Conservation (phyloP, 805 yeast species). For the Wickerhamiella sergipiensis region DNA sequence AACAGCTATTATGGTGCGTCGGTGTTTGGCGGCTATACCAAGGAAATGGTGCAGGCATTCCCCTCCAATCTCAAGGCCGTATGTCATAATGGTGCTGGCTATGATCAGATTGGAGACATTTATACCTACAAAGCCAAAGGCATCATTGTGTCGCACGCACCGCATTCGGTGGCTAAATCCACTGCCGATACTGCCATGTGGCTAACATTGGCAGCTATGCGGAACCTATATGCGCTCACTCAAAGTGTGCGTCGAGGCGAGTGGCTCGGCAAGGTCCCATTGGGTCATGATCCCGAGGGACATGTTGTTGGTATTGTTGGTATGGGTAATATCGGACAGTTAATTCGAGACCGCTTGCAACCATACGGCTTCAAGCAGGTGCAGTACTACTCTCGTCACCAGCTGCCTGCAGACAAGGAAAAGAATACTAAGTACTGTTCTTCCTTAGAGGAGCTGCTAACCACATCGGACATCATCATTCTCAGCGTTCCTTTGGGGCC, state of each 20-base stretch:
- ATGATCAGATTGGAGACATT: constrained; percentile 37
- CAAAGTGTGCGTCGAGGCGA: constrained; percentile 30
- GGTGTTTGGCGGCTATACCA: constrained; percentile 8
- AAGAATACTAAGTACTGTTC: constrained; percentile 31
- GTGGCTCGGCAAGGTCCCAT: constrained; percentile 28
- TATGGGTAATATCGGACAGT: constrained; percentile 49
- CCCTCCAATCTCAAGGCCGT: constrained; percentile 28
- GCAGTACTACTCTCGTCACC: constrained; percentile 36
- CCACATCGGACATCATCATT: constrained; percentile 53
- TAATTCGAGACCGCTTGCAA: constrained; percentile 35
- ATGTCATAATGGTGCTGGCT: constrained; percentile 46
- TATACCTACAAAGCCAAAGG: constrained; percentile 28
- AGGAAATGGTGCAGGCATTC: constrained; percentile 35
- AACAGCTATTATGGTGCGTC: constrained; percentile 30
- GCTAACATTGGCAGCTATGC: constrained; percentile 35
- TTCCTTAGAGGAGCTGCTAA: constrained; percentile 44
- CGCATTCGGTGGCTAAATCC: constrained; percentile 38
- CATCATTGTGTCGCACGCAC: constrained; percentile 40
- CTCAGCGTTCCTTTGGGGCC: constrained; percentile 67
- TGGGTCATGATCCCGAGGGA: constrained; percentile 37
- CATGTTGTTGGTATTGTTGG: constrained; percentile 43
- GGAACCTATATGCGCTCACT: constrained; percentile 33
- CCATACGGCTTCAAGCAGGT: constrained; percentile 38
- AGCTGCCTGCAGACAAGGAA: constrained; percentile 34
- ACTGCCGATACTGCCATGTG: constrained; percentile 45